Evolutionary conservation across 352 stramenopile genomes (phyloP), one percentile per base, ranked within the genome.

Genomic region (Pythium vanterpoolii): DNA sequence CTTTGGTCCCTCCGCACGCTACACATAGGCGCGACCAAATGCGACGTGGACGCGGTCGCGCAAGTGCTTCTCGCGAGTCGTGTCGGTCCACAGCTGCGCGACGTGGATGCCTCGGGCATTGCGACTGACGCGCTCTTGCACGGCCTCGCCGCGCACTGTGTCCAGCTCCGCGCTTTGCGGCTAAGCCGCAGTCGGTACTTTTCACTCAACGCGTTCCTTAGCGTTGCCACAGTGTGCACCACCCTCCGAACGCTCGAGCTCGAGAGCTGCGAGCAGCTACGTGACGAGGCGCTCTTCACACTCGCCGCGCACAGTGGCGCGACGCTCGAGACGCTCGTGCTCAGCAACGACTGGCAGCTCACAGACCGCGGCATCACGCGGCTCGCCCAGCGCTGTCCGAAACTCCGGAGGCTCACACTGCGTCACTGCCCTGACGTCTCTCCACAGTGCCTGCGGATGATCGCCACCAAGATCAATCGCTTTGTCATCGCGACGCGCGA

Each of bases 121-220:
- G 82, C 76, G 0, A 91, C 77, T 0, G 82, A 91, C 46, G 69
- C 67, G 13, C 68, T 93, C 7, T 89, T 78, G 40, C 34, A 62
- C n/a, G 61, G 63, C 1, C 57, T 93, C 10, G 73, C 73, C 4
- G 13, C 63, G 1, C 71, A 62, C 52, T 82, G 70, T 7, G 3
- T 18, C 2, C 60, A 68, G 3, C 49, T 93, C n/a, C 68, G 62
- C 18, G 30, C 36, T 11, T 65, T 93, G 40, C 71, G 76, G 6
- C 79, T 93, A 16, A 80, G 77, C 55, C 80, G 81, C 11, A 90
- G 79, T 53, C 76, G 83, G n/a, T 89, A 91, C 45, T 89, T 93
- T 58, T 82, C 74, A 0, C 57, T 76, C 33, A 23, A 44, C 18
- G 87, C 76, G 28, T 87, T 93, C 39, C 58, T 86, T n/a, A 39